Base-by-base conservation (phyloP, 257 asterid species). In the Parsonsia alboflavescens region DNA sequence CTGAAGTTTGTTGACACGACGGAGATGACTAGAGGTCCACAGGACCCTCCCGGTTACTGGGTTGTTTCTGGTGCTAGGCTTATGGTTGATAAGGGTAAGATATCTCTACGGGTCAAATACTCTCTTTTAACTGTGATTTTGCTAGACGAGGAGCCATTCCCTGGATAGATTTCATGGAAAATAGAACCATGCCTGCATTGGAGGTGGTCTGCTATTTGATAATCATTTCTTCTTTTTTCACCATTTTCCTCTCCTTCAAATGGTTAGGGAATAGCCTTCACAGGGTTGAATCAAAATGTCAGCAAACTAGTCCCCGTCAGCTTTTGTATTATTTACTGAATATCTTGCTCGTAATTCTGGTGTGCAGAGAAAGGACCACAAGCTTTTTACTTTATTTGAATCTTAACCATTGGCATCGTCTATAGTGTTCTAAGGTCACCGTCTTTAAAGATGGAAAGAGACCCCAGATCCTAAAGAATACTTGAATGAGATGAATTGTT, bases 51-150 rank as follows among this genome's bases (percentile, higher is more conserved):
- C 0, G 96, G 96, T 15, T 90, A 90, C 77, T 90, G 96, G 96
- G 90, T 88, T 5, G 93, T 90, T 46, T 90, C 93, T 39, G 96
- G 96, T 70, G 96, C 91, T 52, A 82, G 96, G 83, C 91, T 90
- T 70, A 82, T 84, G 2, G 93, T 86, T 36, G 96, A 90, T 17
- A 83, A 75, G 56, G 90, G 92, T 67, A 87, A 83, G 78, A 85
- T 90, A 75, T 90, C 88, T 5, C 85, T 90, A 26, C 88, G 93
- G 24, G 96, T 85, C 12, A 90, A 90, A 78, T 90, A 88, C 77
- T 87, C 96, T 68, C 80, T 90, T 49, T 73, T 90, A 15, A 87
- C 96, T 0, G 87, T 75, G 53, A 56, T 85, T 75, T 79, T 77
- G 72, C 85, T 84, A 0, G 96, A 90, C 13, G 96, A 86, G 66